Base-by-base conservation (phyloP, 1,284 basidiomycete genomes). In the Amylostereum areolatum region DNA sequence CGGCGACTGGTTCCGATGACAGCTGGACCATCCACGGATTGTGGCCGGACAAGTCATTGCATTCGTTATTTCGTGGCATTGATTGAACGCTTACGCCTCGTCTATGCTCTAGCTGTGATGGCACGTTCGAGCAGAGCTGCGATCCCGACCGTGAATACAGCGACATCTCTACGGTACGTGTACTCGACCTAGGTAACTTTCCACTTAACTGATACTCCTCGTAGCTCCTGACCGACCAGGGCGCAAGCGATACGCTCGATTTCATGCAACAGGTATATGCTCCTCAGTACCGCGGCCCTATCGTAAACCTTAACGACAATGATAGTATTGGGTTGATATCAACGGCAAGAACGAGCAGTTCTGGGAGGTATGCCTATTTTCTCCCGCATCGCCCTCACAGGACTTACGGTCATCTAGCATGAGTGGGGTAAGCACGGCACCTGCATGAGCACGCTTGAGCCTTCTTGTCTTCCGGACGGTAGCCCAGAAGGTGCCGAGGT, bases 21-120 rank as follows among this genome's bases (percentile, higher is more conserved):
- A 84, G 80, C 56, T 89, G 87, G 85, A 86, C 85, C 0, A 85
- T 89, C 54, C 85, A 88, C 49, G 85, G 83, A 46, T 67, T 87
- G 42, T 87, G 85, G 85, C 81, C 81, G 5, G 83, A 86, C 59
- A 65, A 82, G 81, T 86, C 57, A 48, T 77, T 66, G 29, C 29
- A 4, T 53, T 28, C 43, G 25, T 34, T n/a, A 7, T 28, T 29
- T 18, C 36, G 33, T 29, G 36, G n/a, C 37, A 47, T 47, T 8
- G 10, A 36, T 34, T 57, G 42, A 31, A 50, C 25, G 34, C 10
- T 7, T 5, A 11, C 40, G 32, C 45, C 34, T 50, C 32, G 35
- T 36, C 11, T 41, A 32, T 42, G 41, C 28, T 54, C 49, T 54
- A 86, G 84, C 59, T 90, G 88, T 58, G 85, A 90, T 64, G 77